A percentile compares a stretch with the other conserved stretches of the same genome.
phyloP scores from a whole-genome alignment of 2,329 filamentous ascomycete genomes.

The Epichloe gansuensis region DNA sequence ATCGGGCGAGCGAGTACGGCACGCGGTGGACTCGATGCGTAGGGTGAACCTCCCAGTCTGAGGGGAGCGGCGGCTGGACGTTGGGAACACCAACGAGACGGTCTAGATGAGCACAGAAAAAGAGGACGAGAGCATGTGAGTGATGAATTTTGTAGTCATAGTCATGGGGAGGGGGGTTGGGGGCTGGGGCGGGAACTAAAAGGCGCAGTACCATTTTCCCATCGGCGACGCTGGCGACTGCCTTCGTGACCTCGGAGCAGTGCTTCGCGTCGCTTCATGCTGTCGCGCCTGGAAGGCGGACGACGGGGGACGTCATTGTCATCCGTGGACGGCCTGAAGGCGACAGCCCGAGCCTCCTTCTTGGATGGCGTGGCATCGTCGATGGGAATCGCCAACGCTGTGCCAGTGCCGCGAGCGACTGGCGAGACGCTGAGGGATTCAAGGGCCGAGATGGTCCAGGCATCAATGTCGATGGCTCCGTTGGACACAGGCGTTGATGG shows the following conservation, averaged over 20 bases:
- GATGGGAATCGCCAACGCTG: slow-evolving; percentile 61
- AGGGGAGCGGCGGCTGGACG: slow-evolving; percentile 65
- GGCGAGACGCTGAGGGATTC: slow-evolving; percentile 42
- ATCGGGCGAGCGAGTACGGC: slow-evolving; percentile 77
- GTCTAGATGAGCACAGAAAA: slow-evolving; percentile 38
- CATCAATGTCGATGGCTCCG: slow-evolving; percentile 43
- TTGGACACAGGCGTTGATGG: slow-evolving; percentile 14
- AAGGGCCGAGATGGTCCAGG: slow-evolving; percentile 51
- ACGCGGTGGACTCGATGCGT: slow-evolving; percentile 67
- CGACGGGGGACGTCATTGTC: slow-evolving; percentile 28
- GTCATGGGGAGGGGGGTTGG: too few relatives aligned
- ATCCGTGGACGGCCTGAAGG: slow-evolving; percentile 11
- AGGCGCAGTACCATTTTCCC: slow-evolving; percentile 67
- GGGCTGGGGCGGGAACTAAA: not conserved
- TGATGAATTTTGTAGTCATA: not conserved
- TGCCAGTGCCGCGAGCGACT: slow-evolving; percentile 44
- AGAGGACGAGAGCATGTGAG: not conserved
- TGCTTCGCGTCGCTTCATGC: slow-evolving; percentile 51
- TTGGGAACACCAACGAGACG: slow-evolving; percentile 78
- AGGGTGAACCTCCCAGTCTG: slow-evolving; percentile 72
- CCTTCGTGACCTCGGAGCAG: slow-evolving; percentile 85
- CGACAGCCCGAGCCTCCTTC: slow-evolving; percentile 10
- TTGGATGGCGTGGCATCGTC: slow-evolving; percentile 35
- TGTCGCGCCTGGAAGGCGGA: slow-evolving; percentile 39
- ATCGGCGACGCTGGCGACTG: slow-evolving; percentile 70